phyloP scores from a whole-genome alignment of 192 early-diverging fungal species.

The Backusella circina region DNA sequence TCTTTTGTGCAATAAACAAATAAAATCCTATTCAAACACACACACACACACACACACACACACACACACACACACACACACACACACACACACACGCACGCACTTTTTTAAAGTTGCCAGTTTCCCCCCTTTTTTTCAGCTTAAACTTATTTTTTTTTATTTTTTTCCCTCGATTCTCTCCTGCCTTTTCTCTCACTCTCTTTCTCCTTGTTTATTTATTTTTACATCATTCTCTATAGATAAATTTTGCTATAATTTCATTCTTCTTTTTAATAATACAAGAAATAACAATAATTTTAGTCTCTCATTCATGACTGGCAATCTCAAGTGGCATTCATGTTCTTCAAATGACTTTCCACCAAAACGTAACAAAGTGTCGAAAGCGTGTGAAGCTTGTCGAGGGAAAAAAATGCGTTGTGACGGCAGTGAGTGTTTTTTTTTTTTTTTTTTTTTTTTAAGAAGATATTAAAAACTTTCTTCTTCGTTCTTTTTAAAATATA shows the following conservation, averaged over 20 bases:
- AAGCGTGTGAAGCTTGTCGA: conserved; percentile 18
- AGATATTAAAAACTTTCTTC: not conserved
- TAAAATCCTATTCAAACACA: conserved; percentile 7
- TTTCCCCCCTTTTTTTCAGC: not conserved
- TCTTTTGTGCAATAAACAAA: conserved; percentile 14
- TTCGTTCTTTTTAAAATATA: not conserved
- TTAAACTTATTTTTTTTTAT: not conserved
- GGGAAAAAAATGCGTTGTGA: conserved; percentile 18
- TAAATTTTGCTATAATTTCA: not conserved
- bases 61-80: not conserved
- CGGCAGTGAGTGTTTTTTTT: conserved; percentile 13
- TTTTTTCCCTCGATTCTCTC: not conserved
- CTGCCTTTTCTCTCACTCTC: not conserved
- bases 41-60: not conserved
- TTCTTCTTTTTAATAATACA: not conserved
- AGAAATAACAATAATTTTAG: not conserved
- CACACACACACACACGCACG: not conserved
- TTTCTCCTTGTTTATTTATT: not conserved
- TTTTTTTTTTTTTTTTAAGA: not conserved
- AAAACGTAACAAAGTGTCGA: conserved; percentile 12
- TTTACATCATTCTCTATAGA: not conserved
- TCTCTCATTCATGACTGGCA: conserved; percentile 6
- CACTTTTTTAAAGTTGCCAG: not conserved
- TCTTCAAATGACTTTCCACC: conserved; percentile 19
- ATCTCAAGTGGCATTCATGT: conserved; percentile 18